Evolutionary conservation across 2,329 filamentous ascomycete genomes (phyloP), one percentile per base, ranked within the genome.

Genomic region (Lecanosticta acicola): DNA sequence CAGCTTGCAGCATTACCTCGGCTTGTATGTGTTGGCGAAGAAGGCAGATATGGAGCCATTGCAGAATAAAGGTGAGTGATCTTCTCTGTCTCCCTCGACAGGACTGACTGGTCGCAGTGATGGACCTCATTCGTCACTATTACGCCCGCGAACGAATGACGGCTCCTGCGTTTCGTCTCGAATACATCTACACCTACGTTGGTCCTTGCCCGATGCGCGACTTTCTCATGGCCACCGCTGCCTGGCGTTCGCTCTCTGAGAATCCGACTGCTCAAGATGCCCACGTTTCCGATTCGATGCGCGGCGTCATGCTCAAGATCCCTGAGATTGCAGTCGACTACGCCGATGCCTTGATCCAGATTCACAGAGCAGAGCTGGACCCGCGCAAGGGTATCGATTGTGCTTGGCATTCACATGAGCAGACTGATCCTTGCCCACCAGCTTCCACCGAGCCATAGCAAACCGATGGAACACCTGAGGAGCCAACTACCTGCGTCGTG

Each of bases 101-200:
- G 16, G 35, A 44, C 45, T 46, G 17, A 49, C 20, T 10, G 16
- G 3, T 20, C 9, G 13, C 34, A 63, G 61, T 60, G 24, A 61
- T 66, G 48, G 62, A 67, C 45, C 52, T 58, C 29, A 49, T 60
- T 29, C 58, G 64, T 32, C 36, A 45, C 39, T 66, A 67, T 55
- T 66, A 66, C 56, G 50, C 48, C 21, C 32, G 29, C 19, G 44
- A 56, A 35, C 54, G 57, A 45, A 59, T 66, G 60, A 66, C 64
- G 11, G 63, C 64, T 13, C 57, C 64, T 2, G 51, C 64, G 13
- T 66, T 62, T 50, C 59, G 64, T 21, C 54, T 66, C 29, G 63
- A 66, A 46, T 67, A 66, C 55, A 58, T 66, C 38, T 66, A 65
- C 57, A 50, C 53, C 16, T 55, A 49, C 50, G 63, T 60, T 3